Evolutionary conservation across 441 rosid genomes (phyloP).

Genomic region (Erodium chrysanthum): DNA sequence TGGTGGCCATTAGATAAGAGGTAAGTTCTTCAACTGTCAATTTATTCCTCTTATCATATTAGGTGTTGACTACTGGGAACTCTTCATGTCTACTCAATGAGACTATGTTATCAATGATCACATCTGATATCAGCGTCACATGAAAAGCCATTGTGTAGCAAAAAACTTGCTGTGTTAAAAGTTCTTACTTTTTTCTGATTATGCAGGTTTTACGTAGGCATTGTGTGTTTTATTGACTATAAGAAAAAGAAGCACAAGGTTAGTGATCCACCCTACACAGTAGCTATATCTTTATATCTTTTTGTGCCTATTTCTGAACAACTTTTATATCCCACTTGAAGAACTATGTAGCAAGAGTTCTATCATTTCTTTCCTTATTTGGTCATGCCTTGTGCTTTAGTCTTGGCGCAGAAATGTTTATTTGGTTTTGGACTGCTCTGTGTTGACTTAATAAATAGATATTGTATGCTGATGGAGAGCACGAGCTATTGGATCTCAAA

Average conservation of each 20-base stretch:
- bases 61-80: not conserved
- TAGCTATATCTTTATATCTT: not conserved
- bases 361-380: not conserved
- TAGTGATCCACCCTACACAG: slow-evolving; percentile 15
- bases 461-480: slow-evolving; percentile 51
- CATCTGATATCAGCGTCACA: not conserved
- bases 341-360: not conserved
- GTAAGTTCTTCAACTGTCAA: slow-evolving; percentile 31
- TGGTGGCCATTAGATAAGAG: slow-evolving; percentile 84
- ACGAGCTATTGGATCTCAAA: slow-evolving; percentile 43
- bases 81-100: not conserved
- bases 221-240: slow-evolving; percentile 32
- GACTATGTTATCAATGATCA: not conserved
- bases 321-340: not conserved
- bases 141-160: not conserved
- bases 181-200: not conserved
- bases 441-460: slow-evolving; percentile 33
- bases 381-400: not conserved
- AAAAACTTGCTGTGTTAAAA: not conserved
- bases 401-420: slow-evolving; percentile 10
- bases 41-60: no score
- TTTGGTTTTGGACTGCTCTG: not conserved
- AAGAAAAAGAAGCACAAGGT: slow-evolving; percentile 48
- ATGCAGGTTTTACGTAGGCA: slow-evolving; percentile 63
- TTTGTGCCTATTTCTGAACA: not conserved